phyloP scores from a whole-genome alignment of 2,329 filamentous ascomycete genomes.

The Phialophora macrospora region DNA sequence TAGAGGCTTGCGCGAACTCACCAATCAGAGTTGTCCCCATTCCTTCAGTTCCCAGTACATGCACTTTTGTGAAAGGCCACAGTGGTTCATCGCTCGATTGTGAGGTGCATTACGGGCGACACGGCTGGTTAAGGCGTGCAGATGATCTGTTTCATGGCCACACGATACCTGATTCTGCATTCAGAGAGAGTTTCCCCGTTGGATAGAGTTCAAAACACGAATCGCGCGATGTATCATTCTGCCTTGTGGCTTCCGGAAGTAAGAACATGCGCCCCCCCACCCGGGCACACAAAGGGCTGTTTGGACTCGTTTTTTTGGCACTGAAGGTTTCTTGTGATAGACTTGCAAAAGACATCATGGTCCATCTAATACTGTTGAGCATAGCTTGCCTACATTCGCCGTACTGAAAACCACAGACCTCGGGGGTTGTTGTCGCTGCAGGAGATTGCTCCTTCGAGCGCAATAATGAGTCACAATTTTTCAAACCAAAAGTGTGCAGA shows the following conservation, averaged over 20 bases:
- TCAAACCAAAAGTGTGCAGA: not conserved
- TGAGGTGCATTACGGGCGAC: not conserved
- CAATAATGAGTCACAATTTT: constrained; percentile 7
- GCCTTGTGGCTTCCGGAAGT: not conserved
- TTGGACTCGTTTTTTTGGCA: not conserved
- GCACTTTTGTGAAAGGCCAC: constrained; percentile 1
- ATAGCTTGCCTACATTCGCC: not conserved
- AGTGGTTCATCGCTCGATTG: not conserved
- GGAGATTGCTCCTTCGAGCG: not conserved
- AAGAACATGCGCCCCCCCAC: not conserved
- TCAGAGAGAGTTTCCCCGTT: not conserved
- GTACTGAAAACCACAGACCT: not conserved
- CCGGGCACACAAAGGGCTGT: not conserved
- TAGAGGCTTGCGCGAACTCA: not conserved
- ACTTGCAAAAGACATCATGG: not conserved
- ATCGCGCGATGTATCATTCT: not conserved
- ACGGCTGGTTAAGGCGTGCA: not conserved
- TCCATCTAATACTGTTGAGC: not conserved
- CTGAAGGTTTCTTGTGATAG: not conserved
- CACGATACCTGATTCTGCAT: not conserved
- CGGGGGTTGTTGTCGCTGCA: not conserved
- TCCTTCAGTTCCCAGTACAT: not conserved
- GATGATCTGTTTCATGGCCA: not conserved
- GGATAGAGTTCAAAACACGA: not conserved
- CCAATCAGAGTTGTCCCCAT: not conserved